phyloP scores from a whole-genome alignment of 2,329 filamentous ascomycete genomes.

The Aureobasidium uvarum region DNA sequence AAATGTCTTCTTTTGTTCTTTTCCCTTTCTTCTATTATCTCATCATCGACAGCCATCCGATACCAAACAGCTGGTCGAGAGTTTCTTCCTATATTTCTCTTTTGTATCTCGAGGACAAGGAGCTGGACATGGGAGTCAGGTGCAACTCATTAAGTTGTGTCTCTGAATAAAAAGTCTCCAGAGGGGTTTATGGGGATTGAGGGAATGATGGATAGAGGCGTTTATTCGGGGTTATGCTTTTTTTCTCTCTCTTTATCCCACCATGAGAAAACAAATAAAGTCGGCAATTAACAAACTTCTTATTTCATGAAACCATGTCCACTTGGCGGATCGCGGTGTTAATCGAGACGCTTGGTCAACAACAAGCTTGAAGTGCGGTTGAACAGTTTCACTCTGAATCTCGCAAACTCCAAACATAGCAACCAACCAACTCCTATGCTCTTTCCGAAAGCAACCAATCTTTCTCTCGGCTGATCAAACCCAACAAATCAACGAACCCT shows the following conservation, averaged over 20 bases:
- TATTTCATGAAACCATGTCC: background rate
- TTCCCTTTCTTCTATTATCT: background rate
- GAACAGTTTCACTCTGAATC: conserved; percentile 2
- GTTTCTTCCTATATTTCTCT: background rate
- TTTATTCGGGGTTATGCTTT: conserved; percentile 4
- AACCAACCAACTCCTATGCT: background rate
- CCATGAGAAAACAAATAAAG: background rate
- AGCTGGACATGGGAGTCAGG: background rate
- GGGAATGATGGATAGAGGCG: conserved; percentile 11
- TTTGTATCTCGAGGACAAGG: background rate
- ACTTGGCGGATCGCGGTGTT: background rate
- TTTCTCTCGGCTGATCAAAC: background rate
- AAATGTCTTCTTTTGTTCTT: conserved; percentile 9
- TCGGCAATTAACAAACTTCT: background rate
- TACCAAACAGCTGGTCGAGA: conserved; percentile 16
- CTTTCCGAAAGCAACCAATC: background rate
- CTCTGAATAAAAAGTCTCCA: conserved; percentile 11
- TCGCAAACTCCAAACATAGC: background rate
- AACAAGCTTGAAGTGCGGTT: background rate
- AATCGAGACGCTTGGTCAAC: background rate
- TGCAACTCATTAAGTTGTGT: background rate
- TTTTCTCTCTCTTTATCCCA: background rate
- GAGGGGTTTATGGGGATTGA: background rate
- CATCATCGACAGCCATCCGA: conserved; percentile 11
- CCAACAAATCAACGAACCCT: no score